phyloP scores from a whole-genome alignment of 2,329 filamentous ascomycete species.

The Trichoderma simmonsii region DNA sequence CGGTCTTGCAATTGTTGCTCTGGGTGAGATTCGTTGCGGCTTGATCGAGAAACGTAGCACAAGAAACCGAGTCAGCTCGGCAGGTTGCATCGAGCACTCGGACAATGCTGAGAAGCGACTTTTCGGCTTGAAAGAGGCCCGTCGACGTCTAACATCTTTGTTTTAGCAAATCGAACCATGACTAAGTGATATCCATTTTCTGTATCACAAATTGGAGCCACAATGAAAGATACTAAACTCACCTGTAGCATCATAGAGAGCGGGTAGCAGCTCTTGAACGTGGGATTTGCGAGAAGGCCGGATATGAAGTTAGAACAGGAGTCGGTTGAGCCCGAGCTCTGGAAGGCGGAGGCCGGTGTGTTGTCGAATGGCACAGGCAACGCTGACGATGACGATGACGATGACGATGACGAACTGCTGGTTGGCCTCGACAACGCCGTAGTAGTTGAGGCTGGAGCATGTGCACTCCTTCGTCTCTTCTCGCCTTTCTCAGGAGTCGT shows the following conservation, averaged over 20 bases:
- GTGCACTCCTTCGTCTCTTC: conserved; percentile 9
- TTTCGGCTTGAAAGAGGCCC: conserved; percentile 77
- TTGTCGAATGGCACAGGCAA: conserved; percentile 67
- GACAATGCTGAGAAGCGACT: conserved; percentile 68
- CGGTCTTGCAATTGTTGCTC: conserved; percentile 64
- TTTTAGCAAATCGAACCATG: conserved; percentile 22
- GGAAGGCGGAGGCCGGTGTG: conserved; percentile 61
- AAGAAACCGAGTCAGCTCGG: conserved; percentile 61
- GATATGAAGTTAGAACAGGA: conserved; percentile 67
- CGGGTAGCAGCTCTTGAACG: conserved; percentile 73
- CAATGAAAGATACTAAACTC: conserved; percentile 28
- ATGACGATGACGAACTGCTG: neutral
- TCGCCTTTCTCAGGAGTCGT: conserved; percentile 17
- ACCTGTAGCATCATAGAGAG: conserved; percentile 81
- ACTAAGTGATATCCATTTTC: neutral
- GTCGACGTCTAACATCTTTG: conserved; percentile 62
- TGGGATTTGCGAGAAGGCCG: conserved; percentile 60
- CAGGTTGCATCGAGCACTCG: conserved; percentile 78
- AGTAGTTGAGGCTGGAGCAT: neutral
- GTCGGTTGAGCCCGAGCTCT: conserved; percentile 43
- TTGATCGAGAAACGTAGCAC: conserved; percentile 60
- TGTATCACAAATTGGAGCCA: neutral
- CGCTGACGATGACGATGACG: conserved; percentile 25
- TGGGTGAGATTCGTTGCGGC: conserved; percentile 65
- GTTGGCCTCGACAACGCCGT: conserved; percentile 8